Base-by-base conservation (phyloP, 164 flowering plant species). In the Brasenia schreberi region DNA sequence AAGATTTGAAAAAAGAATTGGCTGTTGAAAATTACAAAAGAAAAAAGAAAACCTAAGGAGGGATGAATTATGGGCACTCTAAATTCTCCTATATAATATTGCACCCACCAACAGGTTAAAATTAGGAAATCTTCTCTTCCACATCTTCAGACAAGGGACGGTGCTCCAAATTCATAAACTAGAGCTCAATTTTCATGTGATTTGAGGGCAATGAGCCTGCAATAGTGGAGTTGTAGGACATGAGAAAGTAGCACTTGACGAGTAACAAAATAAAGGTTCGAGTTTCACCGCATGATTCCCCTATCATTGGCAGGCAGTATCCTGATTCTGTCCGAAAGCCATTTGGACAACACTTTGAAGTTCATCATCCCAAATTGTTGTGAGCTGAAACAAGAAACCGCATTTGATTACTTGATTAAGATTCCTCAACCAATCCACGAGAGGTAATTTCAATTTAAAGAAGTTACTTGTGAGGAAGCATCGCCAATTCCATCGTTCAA, bases 271-370 rank as follows among this genome's bases (percentile, higher is more conserved):
- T 6, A 49, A 2, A 49, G 56, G 3, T 33, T 33, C 3, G 39
- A 33, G 39, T 33, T 33, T 33, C 39, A 33, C 39, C 39, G 39
- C 39, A 33, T 33, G 39, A 33, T 33, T 33, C 39, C 39, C 39
- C 39, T 33, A 33, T 4, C 39, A 33, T 1, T 33, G 39, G 39
- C 10, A 49, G 0, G 16, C 10, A 49, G 56, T 14, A 9, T 14
- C 56, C 16, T 49, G 56, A 49, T 74, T 74, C 70, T 81, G 91
- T 56, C 81, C 85, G 45, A 85, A 86, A 61, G 92, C 98, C 98
- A 88, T 92, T 66, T 87, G 91, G 68, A 92, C 93, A 64, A 90
- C 68, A 59, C 84, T 90, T 66, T 90, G 91, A 42, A 92, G 96
- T 63, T 92, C 98, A 65, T 87, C 90, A 68, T 82, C 96, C 87